phyloP scores from a whole-genome alignment of 495 filamentous ascomycete species.

The Hyaloscypha hepaticicola region DNA sequence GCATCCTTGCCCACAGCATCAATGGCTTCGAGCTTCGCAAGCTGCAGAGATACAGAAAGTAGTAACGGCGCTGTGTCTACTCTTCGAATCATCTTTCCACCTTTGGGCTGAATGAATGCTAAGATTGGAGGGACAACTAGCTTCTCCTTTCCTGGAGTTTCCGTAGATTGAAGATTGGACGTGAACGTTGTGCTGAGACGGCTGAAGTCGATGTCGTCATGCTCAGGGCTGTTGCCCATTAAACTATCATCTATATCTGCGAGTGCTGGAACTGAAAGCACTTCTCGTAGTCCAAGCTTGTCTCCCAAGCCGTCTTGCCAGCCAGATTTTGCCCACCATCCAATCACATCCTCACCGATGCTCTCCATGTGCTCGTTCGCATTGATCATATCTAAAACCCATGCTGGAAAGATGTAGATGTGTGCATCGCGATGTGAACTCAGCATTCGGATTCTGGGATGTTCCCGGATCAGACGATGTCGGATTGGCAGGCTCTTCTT shows the following conservation, averaged over 20 bases:
- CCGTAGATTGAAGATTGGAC: constrained; percentile 28
- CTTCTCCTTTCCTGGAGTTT: constrained; percentile 6
- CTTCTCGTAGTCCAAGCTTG: constrained; percentile 70
- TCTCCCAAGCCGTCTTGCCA: constrained; percentile 82
- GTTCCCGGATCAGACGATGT: constrained; percentile 65
- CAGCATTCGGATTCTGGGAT: constrained; percentile 72
- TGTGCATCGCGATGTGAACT: constrained; percentile 84
- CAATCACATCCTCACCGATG: constrained; percentile 87
- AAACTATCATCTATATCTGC: constrained; percentile 41
- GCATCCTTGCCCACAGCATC: constrained; percentile 58
- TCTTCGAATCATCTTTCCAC: constrained; percentile 62
- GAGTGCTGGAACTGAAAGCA: constrained; percentile 47
- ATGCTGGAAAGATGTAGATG: constrained; percentile 88
- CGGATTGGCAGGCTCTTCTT: constrained; percentile 70
- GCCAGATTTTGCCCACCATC: constrained; percentile 90
- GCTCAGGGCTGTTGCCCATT: constrained; percentile 37
- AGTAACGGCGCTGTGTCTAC: constrained; percentile 85
- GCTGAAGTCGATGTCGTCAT: constrained; percentile 63
- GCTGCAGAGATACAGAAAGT: constrained; percentile 74
- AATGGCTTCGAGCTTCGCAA: constrained; percentile 71
- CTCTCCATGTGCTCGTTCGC: constrained; percentile 78
- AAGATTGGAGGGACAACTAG: constrained; percentile 65
- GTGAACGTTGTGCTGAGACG: constrained; percentile 55
- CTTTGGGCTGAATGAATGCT: constrained; percentile 66
- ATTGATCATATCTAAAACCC: constrained; percentile 80